phyloP scores from a whole-genome alignment of 2,329 filamentous ascomycete species.

The Corynespora cassiicola region DNA sequence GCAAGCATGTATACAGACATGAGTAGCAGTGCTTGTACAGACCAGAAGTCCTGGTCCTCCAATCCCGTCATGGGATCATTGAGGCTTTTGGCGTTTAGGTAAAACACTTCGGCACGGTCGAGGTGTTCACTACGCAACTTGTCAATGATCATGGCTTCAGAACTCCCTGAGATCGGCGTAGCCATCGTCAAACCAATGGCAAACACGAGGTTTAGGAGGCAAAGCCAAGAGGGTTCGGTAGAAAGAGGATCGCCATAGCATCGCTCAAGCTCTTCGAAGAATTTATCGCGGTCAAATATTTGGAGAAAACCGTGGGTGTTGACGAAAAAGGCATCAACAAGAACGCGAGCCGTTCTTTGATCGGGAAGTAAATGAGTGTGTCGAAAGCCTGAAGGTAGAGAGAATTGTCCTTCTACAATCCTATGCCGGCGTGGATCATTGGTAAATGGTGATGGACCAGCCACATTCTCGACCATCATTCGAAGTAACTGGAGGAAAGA shows the following conservation, averaged over 20 bases:
- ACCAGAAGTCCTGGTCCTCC: conserved; percentile 70
- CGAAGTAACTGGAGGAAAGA: conserved; percentile 68
- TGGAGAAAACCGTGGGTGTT: conserved; percentile 70
- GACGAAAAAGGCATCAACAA: conserved; percentile 66
- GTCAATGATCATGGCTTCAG: conserved; percentile 59
- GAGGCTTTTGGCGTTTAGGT: conserved; percentile 63
- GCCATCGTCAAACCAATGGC: conserved; percentile 68
- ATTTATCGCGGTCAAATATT: conserved; percentile 61
- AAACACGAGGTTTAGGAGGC: conserved; percentile 67
- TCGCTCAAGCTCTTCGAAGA: conserved; percentile 57
- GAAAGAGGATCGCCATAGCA: conserved; percentile 63
- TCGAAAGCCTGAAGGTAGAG: conserved; percentile 53
- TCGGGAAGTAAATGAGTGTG: conserved; percentile 64
- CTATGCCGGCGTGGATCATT: conserved; percentile 63
- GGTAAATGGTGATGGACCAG: conserved; percentile 64
- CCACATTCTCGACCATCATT: conserved; percentile 63
- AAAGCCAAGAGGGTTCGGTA: conserved; percentile 60
- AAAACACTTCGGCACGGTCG: conserved; percentile 68
- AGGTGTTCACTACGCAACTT: conserved; percentile 57
- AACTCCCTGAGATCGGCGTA: conserved; percentile 56
- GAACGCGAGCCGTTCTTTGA: conserved; percentile 59
- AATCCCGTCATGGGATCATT: conserved; percentile 57
- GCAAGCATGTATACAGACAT: conserved; percentile 71
- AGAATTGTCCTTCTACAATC: conserved; percentile 62
- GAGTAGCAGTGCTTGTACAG: conserved; percentile 67